Evolutionary conservation across 805 yeast genomes (phyloP).

Genomic region (Ogataea siamensis): DNA sequence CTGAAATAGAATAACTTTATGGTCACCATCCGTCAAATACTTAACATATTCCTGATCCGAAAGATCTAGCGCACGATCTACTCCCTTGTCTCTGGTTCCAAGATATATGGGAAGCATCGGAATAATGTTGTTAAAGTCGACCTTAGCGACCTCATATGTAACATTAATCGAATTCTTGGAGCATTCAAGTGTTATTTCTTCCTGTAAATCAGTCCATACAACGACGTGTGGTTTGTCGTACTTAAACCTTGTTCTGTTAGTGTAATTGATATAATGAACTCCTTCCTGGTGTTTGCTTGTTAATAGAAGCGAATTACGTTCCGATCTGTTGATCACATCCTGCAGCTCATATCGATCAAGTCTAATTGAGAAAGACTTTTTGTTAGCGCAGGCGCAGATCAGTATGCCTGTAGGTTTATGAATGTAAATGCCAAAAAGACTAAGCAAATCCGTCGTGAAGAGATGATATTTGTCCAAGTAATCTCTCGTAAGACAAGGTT

Average conservation of each 20-base stretch:
- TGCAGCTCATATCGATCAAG: conserved; percentile 25
- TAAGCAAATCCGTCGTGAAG: conserved; percentile 21
- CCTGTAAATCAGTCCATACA: conserved; percentile 11
- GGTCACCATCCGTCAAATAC: conserved; percentile 4
- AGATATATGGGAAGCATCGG: conserved; percentile 23
- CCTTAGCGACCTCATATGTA: not conserved
- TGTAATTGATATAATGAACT: conserved; percentile 9
- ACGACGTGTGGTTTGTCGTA: conserved; percentile 1
- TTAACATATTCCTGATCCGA: conserved; percentile 8
- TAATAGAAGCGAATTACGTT: conserved; percentile 15
- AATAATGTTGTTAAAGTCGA: conserved; percentile 6
- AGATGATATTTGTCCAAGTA: conserved; percentile 8
- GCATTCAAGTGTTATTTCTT: conserved; percentile 12
- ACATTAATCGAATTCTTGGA: not conserved
- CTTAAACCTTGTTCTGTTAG: conserved; percentile 1
- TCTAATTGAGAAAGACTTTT: conserved; percentile 27
- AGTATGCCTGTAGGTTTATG: conserved; percentile 23
- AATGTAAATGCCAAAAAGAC: conserved; percentile 30
- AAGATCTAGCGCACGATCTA: conserved; percentile 17
- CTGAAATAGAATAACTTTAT: conserved; percentile 16
- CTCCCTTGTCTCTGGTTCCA: conserved; percentile 10
- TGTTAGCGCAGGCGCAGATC: conserved; percentile 22
- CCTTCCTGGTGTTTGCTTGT: conserved; percentile 4
- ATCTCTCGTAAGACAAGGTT: conserved; percentile 13
- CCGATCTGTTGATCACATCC: conserved; percentile 28